Evolutionary conservation across 2,329 filamentous ascomycete species (phyloP), one percentile per base, ranked within the genome.

Genomic region (Thielaviopsis musarum): DNA sequence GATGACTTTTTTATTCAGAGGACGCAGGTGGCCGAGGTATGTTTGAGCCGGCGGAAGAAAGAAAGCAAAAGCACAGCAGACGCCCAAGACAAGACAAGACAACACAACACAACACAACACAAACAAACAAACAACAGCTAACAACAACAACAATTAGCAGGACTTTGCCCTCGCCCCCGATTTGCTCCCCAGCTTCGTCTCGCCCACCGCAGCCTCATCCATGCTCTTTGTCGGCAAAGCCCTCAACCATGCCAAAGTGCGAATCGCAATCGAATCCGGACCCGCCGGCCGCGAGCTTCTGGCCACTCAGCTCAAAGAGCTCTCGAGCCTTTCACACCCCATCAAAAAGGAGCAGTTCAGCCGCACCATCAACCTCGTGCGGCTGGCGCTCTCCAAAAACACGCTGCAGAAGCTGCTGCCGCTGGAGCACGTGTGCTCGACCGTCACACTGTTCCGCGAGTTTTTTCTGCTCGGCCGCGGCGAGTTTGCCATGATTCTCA

Each of bases 181-280:
- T 19, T 71, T 94, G 6, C 70, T 95, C 1, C 93, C 93, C 0
- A 82, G 81, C 13, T 95, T 95, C 67, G 88, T 96, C 6, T 84
- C 83, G 0, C 70, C 79, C 0, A 73, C 83, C 4, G 87, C 88
- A 1, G 89, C 88, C 7, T 77, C 81, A 3, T 95, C 91, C 0
- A 88, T 97, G 69, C 74, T 96, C 5, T 96, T 96, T 67, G 85
- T 96, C 63, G 93, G 93, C 12, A 87, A 87, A 64, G 94, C 90
- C 0, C 74, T 97, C 54, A 89, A 94, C 65, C 88, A 95, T 64
- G 85, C 95, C 59, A 79, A 86, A 56, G 77, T 79, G 17, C 77
- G 75, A 64, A 74, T 74, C 59, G 74, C 70, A 54, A 67, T 73
- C 10, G 73, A 75, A 61, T 70, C 72, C 15, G 69, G 73, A 57